Evolutionary conservation across 164 flowering plant species (phyloP).

Genomic region (Dillenia turbinata): DNA sequence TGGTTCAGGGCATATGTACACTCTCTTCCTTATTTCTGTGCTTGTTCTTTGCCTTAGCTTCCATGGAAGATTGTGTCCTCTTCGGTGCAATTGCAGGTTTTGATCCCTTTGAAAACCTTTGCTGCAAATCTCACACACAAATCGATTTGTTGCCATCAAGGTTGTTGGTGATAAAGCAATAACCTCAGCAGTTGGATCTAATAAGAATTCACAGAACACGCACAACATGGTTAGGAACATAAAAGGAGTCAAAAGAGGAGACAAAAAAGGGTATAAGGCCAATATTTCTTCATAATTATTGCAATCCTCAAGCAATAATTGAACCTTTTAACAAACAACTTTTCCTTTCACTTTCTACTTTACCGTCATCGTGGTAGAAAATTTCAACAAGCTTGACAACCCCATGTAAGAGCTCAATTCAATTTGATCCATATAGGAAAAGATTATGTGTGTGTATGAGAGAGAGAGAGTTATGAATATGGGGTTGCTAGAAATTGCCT

Average conservation of each 20-base stretch:
- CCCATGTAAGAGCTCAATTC: not conserved
- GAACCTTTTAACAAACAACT: slow-evolving; percentile 28
- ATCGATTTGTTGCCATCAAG: slow-evolving; percentile 64
- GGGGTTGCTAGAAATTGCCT: slow-evolving; percentile 41
- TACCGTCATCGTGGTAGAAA: not conserved
- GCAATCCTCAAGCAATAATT: slow-evolving; percentile 41
- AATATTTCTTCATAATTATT: slow-evolving; percentile 36
- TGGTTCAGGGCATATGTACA: slow-evolving; percentile 70
- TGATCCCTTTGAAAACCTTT: slow-evolving; percentile 74
- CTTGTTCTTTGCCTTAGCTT: slow-evolving; percentile 53
- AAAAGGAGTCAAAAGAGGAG: not conserved
- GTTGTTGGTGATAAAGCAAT: slow-evolving; percentile 65
- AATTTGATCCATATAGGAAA: not conserved
- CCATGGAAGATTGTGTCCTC: slow-evolving; percentile 82
- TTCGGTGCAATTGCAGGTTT: slow-evolving; percentile 62
- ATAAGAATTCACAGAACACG: not conserved
- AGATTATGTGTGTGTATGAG: not conserved
- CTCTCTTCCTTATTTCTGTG: slow-evolving; percentile 45
- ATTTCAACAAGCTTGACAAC: not conserved
- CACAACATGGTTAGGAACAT: not conserved
- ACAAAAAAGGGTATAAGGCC: slow-evolving; percentile 4
- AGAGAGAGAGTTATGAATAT: not conserved
- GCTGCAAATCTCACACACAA: slow-evolving; percentile 64
- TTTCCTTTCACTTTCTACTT: slow-evolving; percentile 6
- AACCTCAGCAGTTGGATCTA: slow-evolving; percentile 73